phyloP scores from a whole-genome alignment of 345 rosid genomes.

The Gossypium australe region DNA sequence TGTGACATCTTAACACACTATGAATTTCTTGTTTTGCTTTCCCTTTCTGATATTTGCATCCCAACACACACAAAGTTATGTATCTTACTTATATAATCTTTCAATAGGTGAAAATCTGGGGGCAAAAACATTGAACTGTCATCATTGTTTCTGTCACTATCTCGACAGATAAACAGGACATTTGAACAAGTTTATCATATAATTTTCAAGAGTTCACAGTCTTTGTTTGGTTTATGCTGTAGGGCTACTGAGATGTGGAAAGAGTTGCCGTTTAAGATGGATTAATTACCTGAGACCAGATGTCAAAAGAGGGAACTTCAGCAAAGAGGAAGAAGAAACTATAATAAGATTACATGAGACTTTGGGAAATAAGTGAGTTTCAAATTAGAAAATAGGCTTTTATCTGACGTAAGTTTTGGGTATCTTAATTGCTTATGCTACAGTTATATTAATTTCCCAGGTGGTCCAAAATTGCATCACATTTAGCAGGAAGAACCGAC shows the following conservation, averaged over 20 bases:
- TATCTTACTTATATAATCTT: not conserved
- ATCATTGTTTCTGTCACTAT: not conserved
- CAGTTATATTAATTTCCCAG: conserved; percentile 25
- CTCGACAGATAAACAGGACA: not conserved
- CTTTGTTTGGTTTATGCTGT: not conserved
- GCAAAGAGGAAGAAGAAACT: conserved; percentile 62
- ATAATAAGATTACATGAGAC: conserved; percentile 51
- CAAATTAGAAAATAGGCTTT: not conserved
- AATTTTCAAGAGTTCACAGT: not conserved
- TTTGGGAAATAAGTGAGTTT: conserved; percentile 69
- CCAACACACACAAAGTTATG: not conserved
- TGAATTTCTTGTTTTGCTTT: conserved; percentile 2
- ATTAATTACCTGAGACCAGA: conserved; percentile 88
- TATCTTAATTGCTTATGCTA: not conserved
- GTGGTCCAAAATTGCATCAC: conserved; percentile 89
- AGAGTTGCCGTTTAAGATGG: conserved; percentile 93
- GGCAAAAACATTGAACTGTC: not conserved
- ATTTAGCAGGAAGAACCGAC: conserved; percentile 81
- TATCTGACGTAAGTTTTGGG: not conserved
- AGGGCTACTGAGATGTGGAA: conserved; percentile 85
- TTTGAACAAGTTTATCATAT: not conserved
- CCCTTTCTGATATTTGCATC: conserved; percentile 1
- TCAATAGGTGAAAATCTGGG: not conserved
- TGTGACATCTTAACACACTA: not conserved
- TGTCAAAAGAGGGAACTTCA: conserved; percentile 77